These are phyloP conservation scores for Penicillium lividum DNA, from an alignment of 495 filamentous ascomycete genomes.

Conservation along the genomic window DNA sequence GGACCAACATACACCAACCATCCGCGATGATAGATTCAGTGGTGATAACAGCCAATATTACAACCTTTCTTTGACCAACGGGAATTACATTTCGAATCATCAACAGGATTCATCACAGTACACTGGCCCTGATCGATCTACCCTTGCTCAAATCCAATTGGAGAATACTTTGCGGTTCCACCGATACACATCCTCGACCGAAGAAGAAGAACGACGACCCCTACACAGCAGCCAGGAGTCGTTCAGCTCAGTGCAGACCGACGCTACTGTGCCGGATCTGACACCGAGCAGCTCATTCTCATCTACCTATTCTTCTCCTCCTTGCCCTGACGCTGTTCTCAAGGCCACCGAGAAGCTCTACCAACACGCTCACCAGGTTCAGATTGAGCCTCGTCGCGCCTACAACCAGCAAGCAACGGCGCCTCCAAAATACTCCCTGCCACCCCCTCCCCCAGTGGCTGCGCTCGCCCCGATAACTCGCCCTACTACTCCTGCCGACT, in stretches of 20 bases:
- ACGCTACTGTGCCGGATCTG: conserved; percentile 39
- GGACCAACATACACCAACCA: conserved; percentile 27
- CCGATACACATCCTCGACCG: conserved; percentile 28
- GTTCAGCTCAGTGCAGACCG: conserved; percentile 41
- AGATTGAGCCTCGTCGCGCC: conserved; percentile 19
- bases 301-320: conserved; percentile 38
- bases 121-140: conserved; percentile 33
- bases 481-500: conserved; percentile 26
- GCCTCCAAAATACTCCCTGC: conserved; percentile 35
- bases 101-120: conserved; percentile 16
- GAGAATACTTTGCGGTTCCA: conserved; percentile 38
- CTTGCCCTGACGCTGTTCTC: conserved; percentile 34
- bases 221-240: conserved; percentile 38
- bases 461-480: conserved; percentile 21
- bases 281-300: conserved; percentile 52
- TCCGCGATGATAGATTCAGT: conserved; percentile 40
- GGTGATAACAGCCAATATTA: conserved; percentile 40
- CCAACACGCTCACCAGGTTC: conserved; percentile 25
- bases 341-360: conserved; percentile 36
- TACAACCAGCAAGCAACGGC: conserved; percentile 38
- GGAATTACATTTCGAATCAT: conserved; percentile 18
- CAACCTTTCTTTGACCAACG: conserved; percentile 33
- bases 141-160: conserved; percentile 39
- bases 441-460: conserved; percentile 34
- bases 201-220: conserved; percentile 29